A percentile compares a stretch with the other conserved stretches of the same genome.
Conservation (phyloP, 345 rosid genomes). For the Eucalyptus sp. region DNA sequence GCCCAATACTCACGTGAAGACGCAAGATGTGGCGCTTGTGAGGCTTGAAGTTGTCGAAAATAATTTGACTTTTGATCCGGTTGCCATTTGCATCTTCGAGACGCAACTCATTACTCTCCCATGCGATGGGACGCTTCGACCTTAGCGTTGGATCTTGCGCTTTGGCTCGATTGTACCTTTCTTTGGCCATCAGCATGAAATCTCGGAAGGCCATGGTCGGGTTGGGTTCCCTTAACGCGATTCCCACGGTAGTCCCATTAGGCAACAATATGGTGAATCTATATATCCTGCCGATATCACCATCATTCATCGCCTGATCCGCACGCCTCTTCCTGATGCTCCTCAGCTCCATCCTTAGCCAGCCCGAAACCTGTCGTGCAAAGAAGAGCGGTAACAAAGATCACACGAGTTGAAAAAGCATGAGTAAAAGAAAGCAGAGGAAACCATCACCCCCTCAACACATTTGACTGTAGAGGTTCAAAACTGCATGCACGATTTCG, state of each 20-base stretch:
- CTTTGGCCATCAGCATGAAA: constrained; percentile 20
- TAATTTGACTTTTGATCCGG: not conserved
- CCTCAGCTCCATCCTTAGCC: not conserved
- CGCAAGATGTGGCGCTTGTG: constrained; percentile 22
- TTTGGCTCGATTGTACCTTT: constrained; percentile 4
- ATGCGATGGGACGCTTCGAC: constrained; percentile 5
- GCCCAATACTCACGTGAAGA: constrained; percentile 30
- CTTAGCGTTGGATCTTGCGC: not conserved
- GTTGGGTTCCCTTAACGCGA: constrained; percentile 6
- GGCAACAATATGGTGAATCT: constrained; percentile 49
- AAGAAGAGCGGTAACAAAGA: not conserved
- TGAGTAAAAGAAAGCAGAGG: not conserved
- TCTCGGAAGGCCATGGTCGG: constrained; percentile 6
- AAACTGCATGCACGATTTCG: not conserved
- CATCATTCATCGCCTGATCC: not conserved
- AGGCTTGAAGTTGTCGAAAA: constrained; percentile 20
- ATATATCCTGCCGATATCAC: not conserved
- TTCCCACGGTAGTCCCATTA: constrained; percentile 16
- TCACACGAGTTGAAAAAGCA: not conserved
- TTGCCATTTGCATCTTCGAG: constrained; percentile 22
- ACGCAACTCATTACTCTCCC: constrained; percentile 8
- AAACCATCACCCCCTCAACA: not conserved
- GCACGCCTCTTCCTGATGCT: constrained; percentile 3
- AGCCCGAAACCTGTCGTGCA: not conserved
- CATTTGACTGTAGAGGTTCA: not conserved